phyloP scores from a whole-genome alignment of 1,284 basidiomycete species.

The Hemileia vastatrix region DNA sequence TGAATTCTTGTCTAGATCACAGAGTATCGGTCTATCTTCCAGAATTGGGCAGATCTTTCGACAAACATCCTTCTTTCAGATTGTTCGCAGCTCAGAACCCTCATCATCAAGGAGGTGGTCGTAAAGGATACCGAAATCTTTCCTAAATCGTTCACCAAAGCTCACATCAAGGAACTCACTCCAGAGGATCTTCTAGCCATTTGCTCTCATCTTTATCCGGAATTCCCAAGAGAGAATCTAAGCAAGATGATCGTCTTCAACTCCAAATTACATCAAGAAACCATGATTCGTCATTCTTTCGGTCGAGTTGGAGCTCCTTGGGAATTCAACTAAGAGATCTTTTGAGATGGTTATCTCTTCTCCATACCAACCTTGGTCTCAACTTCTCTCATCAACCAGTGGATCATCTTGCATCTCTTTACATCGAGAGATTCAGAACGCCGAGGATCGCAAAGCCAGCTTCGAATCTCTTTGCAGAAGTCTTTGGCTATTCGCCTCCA shows the following conservation, averaged over 20 bases:
- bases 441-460: conserved; percentile 57
- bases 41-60: conserved; percentile 81
- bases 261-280: conserved; percentile 60
- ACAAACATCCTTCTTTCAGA: conserved; percentile 78
- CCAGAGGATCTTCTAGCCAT: conserved; percentile 69
- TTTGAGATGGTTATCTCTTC: conserved; percentile 65
- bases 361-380: conserved; percentile 50
- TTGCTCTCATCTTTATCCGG: conserved; percentile 64
- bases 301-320: conserved; percentile 81
- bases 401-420: conserved; percentile 61
- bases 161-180: conserved; percentile 79
- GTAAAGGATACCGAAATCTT: conserved; percentile 97
- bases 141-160: conserved; percentile 97
- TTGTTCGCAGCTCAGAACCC: conserved; percentile 99
- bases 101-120: conserved; percentile 85
- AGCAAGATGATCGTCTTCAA: conserved; percentile 78
- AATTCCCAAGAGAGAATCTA: conserved; percentile 53
- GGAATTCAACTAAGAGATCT: conserved; percentile 98
- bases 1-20: conserved; percentile 94
- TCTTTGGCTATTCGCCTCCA: conserved; percentile 50
- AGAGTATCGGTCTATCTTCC: conserved; percentile 91
- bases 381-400: conserved; percentile 60
- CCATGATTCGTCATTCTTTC: conserved; percentile 59
- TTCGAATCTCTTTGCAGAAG: conserved; percentile 55
- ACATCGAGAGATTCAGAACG: conserved; percentile 77